A percentile compares a stretch with the other conserved stretches of the same genome.
phyloP scores from a whole-genome alignment of 2,329 filamentous ascomycete genomes.

The Fusarium neocosmosporiellum region DNA sequence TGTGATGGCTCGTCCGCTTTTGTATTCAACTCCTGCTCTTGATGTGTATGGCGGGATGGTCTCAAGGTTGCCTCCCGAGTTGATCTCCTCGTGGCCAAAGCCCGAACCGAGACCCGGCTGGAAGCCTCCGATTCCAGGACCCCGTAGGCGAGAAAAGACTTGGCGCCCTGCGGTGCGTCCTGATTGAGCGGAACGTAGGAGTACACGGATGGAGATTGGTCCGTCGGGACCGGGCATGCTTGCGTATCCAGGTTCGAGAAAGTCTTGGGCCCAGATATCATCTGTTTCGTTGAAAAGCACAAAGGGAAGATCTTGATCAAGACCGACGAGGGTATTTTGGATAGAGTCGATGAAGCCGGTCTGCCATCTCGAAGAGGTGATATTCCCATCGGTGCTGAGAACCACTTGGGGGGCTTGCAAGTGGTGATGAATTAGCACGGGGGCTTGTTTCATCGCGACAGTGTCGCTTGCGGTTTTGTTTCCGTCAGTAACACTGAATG shows the following conservation, averaged over 20 bases:
- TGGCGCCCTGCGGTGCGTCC: conserved; percentile 44
- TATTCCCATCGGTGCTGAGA: conserved; percentile 33
- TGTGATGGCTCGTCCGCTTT: conserved; percentile 35
- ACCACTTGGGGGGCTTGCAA: conserved; percentile 45
- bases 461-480: conserved; percentile 31
- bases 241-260: conserved; percentile 52
- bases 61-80: conserved; percentile 50
- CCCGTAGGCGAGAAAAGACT: conserved; percentile 48
- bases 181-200: conserved; percentile 47
- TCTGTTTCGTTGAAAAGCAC: conserved; percentile 36
- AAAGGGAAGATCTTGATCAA: conserved; percentile 34
- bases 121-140: conserved; percentile 46
- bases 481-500: conserved; percentile 45
- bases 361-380: conserved; percentile 4
- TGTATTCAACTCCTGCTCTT: conserved; percentile 37
- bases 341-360: conserved; percentile 37
- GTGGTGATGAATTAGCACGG: conserved; percentile 53
- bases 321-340: conserved; percentile 5
- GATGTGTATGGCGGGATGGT: conserved; percentile 49
- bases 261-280: conserved; percentile 54
- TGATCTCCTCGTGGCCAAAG: conserved; percentile 27
- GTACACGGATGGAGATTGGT: conserved; percentile 46
- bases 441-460: conserved; percentile 51
- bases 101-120: conserved; percentile 33
- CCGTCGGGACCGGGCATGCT: conserved; percentile 53